phyloP scores from a whole-genome alignment of 148 eudicot species.

The Camellia japonica region DNA sequence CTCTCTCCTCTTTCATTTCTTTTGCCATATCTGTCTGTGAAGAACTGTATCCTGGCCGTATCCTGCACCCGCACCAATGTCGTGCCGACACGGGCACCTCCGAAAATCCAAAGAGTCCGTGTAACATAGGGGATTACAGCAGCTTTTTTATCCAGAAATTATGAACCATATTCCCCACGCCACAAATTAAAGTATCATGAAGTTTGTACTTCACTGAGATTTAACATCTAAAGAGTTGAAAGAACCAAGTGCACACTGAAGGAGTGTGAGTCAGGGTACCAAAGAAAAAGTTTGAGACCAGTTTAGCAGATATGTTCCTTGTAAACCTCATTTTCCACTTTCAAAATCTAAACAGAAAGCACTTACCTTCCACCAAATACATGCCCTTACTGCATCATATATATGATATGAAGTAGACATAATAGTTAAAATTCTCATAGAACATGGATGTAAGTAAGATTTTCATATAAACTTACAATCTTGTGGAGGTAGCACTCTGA shows the following conservation, averaged over 20 bases:
- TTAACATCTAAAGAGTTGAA: not conserved
- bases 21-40: too few relatives aligned
- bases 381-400: not conserved
- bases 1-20: too few relatives aligned
- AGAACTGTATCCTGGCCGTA: too few relatives aligned
- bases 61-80: too few relatives aligned
- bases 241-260: not conserved
- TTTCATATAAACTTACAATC: conserved; percentile 58
- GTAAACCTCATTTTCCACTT: not conserved
- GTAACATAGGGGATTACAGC: not conserved
- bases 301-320: too few relatives aligned
- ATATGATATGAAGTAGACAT: not conserved
- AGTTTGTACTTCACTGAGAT: not conserved
- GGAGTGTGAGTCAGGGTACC: too few relatives aligned
- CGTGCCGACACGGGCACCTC: too few relatives aligned
- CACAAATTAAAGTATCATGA: not conserved
- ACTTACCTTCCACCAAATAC: not conserved
- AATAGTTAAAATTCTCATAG: not conserved
- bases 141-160: not conserved
- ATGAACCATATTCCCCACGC: not conserved
- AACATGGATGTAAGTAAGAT: not conserved
- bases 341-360: not conserved
- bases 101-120: too few relatives aligned
- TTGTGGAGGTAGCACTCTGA: conserved; percentile 88
- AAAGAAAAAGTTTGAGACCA: too few relatives aligned